phyloP scores from a whole-genome alignment of 352 stramenopile genomes.

The Phytophthora palmivora region DNA sequence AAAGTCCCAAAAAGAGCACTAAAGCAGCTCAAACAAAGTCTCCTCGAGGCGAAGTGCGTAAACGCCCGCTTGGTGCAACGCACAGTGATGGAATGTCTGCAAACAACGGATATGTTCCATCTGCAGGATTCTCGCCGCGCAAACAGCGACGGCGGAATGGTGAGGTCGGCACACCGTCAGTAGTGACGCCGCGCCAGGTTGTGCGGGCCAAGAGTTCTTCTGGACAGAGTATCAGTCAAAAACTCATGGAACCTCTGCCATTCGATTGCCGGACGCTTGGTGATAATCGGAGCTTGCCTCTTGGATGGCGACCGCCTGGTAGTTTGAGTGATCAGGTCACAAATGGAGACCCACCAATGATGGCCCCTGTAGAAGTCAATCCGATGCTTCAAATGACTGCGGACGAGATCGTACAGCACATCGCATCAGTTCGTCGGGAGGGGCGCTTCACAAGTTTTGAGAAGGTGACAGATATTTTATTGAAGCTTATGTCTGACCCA shows the following conservation, averaged over 20 bases:
- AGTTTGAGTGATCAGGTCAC: slow-evolving; percentile 5
- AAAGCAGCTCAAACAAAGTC: slow-evolving; percentile 36
- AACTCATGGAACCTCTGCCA: slow-evolving; percentile 44
- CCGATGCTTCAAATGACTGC: slow-evolving; percentile 70
- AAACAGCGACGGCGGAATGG: slow-evolving; percentile 50
- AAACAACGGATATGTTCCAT: slow-evolving; percentile 15
- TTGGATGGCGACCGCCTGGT: slow-evolving; percentile 35
- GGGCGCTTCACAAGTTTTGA: slow-evolving; percentile 70
- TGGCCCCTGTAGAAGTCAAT: slow-evolving; percentile 43
- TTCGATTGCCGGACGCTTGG: slow-evolving; percentile 47
- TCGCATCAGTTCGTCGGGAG: slow-evolving; percentile 72
- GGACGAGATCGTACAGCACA: slow-evolving; percentile 64
- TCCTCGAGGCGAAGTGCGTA: slow-evolving; percentile 33
- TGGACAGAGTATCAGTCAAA: slow-evolving; percentile 43
- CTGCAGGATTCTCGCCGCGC: slow-evolving; percentile 39
- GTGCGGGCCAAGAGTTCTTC: slow-evolving; percentile 33
- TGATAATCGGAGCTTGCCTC: slow-evolving; percentile 64
- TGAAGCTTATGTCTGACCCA: slow-evolving; percentile 77
- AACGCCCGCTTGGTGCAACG: slow-evolving; percentile 22
- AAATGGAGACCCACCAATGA: not conserved
- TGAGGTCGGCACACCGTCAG: slow-evolving; percentile 26
- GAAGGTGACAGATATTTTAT: slow-evolving; percentile 66
- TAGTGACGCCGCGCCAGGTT: slow-evolving; percentile 42
- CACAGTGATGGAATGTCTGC: slow-evolving; percentile 14
- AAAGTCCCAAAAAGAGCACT: slow-evolving; percentile 38